These are phyloP conservation scores for Neofusicoccum laricinum DNA, from an alignment of 2,329 filamentous ascomycete species.

Conservation along the genomic window DNA sequence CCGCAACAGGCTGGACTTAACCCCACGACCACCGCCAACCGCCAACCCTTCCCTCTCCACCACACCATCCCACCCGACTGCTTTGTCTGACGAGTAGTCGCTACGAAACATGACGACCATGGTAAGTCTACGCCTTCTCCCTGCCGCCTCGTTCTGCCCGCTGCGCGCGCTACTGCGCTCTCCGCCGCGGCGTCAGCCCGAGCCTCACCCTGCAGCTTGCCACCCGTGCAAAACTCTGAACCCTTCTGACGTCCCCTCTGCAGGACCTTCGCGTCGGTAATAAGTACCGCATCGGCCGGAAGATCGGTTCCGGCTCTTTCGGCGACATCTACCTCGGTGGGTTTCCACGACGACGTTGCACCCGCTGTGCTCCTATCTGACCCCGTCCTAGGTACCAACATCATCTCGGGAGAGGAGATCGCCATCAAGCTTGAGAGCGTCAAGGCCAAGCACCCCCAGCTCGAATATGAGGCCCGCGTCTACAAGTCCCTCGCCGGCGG, in stretches of 20 bases:
- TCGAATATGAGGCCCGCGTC: conserved; percentile 97
- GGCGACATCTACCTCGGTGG: conserved; percentile 92
- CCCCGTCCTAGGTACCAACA: conserved; percentile 74
- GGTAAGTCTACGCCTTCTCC: conserved; percentile 46
- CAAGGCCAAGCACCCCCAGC: conserved; percentile 98
- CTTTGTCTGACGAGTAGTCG: conserved; percentile 16
- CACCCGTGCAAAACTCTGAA: conserved; percentile 17
- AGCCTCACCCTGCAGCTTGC: conserved; percentile 17
- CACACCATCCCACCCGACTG: conserved; percentile 7
- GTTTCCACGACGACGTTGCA: conserved; percentile 23
- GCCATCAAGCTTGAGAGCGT: conserved; percentile 99
- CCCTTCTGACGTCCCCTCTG: conserved; percentile 17
- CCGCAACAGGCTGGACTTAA: conserved; percentile 37
- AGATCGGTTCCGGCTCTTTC: conserved; percentile 97
- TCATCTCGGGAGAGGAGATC: conserved; percentile 98
- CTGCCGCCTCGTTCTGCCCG: conserved; percentile 27
- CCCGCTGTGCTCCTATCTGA: conserved; percentile 5
- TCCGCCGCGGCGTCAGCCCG: conserved; percentile 13
- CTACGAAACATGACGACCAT: conserved; percentile 59
- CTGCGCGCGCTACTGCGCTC: background rate
- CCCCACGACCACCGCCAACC: conserved; percentile 24
- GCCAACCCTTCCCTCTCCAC: conserved; percentile 22
- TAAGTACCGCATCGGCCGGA: conserved; percentile 98
- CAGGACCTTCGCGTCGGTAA: conserved; percentile 99
- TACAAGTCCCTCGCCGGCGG: conserved; percentile 87